Percentiles rank a stretch among this genome's conserved stretches.
phyloP scores from a whole-genome alignment of 371 early-diverging fungal genomes.

The Mucor circinelloides region DNA sequence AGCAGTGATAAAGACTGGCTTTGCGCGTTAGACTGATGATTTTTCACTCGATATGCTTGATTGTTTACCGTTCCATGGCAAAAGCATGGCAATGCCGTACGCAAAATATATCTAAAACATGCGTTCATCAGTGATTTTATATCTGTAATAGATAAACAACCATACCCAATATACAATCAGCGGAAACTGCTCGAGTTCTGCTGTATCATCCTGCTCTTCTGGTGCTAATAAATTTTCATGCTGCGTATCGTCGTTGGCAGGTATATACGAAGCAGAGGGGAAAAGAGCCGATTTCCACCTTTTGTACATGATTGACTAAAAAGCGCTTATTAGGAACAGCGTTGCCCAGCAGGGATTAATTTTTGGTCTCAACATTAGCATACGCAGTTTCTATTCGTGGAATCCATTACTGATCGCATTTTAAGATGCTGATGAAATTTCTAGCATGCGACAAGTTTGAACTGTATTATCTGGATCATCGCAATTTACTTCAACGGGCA shows the following conservation, averaged over 20 bases:
- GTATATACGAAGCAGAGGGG: background rate
- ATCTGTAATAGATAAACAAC: background rate
- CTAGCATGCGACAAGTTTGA: no score
- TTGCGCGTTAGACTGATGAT: background rate
- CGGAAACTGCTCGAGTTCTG: background rate
- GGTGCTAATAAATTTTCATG: background rate
- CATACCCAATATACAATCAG: conserved; percentile 1
- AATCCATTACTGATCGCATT: no score
- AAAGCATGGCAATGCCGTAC: conserved; percentile 73
- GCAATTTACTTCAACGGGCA: no score
- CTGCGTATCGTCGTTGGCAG: background rate
- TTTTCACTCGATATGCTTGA: background rate
- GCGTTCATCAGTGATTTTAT: background rate
- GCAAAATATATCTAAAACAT: conserved; percentile 59
- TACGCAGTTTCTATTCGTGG: no score
- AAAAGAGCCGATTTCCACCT: background rate
- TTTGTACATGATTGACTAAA: background rate
- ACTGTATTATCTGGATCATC: no score
- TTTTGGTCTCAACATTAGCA: no score
- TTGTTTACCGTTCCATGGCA: conserved; percentile 76
- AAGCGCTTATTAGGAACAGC: background rate
- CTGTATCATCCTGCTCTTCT: background rate
- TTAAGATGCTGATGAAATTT: no score
- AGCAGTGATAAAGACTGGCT: conserved; percentile 72
- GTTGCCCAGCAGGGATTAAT: no score